Percentiles rank a stretch among this genome's conserved stretches.
Evolutionary conservation across 2,329 filamentous ascomycete genomes (phyloP).

Genomic region (Fusarium solani-melongenae): DNA sequence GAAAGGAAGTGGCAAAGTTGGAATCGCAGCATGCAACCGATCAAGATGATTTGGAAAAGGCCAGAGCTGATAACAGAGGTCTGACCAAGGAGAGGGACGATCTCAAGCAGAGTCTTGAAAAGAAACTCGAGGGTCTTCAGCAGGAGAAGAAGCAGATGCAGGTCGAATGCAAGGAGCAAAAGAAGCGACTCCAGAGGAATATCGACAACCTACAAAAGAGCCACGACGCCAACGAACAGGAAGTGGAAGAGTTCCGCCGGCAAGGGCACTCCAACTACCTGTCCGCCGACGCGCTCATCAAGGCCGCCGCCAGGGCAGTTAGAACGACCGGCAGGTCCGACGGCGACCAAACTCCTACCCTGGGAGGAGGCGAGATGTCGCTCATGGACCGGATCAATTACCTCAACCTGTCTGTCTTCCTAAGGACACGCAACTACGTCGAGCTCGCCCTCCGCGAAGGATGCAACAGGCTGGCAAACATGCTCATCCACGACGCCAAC

Average conservation of each 20-base stretch:
- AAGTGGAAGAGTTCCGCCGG: neutral
- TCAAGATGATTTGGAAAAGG: neutral
- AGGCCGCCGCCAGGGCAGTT: neutral
- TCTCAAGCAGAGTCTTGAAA: neutral
- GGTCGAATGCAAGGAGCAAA: neutral
- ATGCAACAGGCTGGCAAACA: neutral
- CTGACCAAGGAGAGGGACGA: neutral
- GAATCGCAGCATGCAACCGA: neutral
- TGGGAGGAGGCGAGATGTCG: neutral
- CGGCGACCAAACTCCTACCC: neutral
- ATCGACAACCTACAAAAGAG: neutral
- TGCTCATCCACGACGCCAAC: slow-evolving; percentile 13
- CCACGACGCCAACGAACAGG: neutral
- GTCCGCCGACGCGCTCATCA: slow-evolving; percentile 9
- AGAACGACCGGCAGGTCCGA: neutral
- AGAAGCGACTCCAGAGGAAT: neutral
- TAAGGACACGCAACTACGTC: slow-evolving; percentile 27
- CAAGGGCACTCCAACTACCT: neutral
- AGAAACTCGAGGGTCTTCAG: neutral
- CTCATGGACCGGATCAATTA: slow-evolving; percentile 32
- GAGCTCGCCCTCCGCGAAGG: slow-evolving; percentile 14
- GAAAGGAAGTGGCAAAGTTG: neutral
- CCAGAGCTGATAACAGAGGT: neutral
- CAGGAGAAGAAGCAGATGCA: neutral
- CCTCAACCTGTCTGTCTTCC: slow-evolving; percentile 25